Conservation (phyloP, 202 grass and related monocot species). For the Panicum hallii region DNA sequence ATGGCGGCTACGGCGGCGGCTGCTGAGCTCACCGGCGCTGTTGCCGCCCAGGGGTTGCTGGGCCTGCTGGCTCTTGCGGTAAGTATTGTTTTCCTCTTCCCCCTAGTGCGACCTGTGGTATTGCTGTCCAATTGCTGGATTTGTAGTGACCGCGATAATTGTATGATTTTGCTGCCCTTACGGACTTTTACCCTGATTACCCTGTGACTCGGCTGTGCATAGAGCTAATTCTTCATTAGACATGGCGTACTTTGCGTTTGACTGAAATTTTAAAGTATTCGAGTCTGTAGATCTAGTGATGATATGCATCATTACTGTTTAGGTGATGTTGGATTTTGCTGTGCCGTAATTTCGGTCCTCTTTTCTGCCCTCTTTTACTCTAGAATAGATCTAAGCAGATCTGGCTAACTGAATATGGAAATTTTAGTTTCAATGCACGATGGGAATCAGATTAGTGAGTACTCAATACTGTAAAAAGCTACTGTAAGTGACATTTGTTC, state of each 20-base stretch:
- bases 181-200: neutral
- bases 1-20: neutral
- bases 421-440: neutral
- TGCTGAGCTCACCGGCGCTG: neutral
- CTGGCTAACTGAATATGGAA: conserved; percentile 4
- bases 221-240: neutral
- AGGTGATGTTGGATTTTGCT: neutral
- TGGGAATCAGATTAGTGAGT: neutral
- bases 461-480: neutral
- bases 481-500: neutral
- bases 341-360: neutral
- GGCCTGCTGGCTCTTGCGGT: conserved; percentile 50
- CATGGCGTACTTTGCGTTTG: neutral
- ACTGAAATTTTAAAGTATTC: neutral
- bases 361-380: too few relatives aligned
- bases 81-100: neutral
- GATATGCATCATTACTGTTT: neutral
- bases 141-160: neutral
- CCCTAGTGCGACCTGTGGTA: neutral
- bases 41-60: conserved; percentile 38
- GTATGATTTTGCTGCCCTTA: neutral
- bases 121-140: neutral
- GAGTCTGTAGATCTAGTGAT: conserved; percentile 40
- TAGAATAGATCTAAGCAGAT: conserved; percentile 51
- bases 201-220: neutral